Conservation (phyloP, 1,139 yeast species). For the Kodamaea alishanica region DNA sequence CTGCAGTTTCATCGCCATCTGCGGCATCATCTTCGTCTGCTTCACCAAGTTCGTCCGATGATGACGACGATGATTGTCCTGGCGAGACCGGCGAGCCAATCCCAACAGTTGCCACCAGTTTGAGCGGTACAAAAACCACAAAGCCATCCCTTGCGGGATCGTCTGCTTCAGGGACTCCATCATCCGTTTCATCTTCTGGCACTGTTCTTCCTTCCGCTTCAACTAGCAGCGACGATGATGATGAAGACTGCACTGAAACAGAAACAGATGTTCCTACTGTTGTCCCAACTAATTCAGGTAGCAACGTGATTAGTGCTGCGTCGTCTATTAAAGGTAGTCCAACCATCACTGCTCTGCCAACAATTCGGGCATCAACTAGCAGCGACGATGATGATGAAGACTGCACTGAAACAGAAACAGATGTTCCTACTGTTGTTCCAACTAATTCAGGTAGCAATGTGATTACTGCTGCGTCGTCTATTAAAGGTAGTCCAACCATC, state of each 20-base stretch:
- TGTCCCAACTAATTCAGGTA: background rate
- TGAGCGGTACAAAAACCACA: constrained; percentile 1
- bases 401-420: background rate
- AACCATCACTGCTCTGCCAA: background rate
- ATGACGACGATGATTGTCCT: constrained; percentile 6
- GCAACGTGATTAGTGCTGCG: background rate
- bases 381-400: constrained; percentile 6
- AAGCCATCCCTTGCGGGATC: constrained; percentile 1
- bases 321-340: background rate
- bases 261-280: constrained; percentile 2
- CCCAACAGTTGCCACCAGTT: background rate
- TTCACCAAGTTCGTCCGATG: constrained; percentile 3
- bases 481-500: background rate
- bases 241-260: constrained; percentile 2
- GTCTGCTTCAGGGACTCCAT: background rate
- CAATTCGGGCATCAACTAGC: background rate
- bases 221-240: constrained; percentile 1
- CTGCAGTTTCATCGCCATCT: background rate
- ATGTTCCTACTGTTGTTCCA: background rate
- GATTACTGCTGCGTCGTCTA: too few species aligned
- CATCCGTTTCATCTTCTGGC: background rate
- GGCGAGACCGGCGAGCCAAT: background rate
- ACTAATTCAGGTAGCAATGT: constrained; percentile 1
- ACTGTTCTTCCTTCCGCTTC: constrained; percentile 1
- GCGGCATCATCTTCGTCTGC: constrained; percentile 1